These are phyloP conservation scores for Waltergamsia citrina DNA, from an alignment of 2,329 filamentous ascomycete species.

Conservation along the genomic window DNA sequence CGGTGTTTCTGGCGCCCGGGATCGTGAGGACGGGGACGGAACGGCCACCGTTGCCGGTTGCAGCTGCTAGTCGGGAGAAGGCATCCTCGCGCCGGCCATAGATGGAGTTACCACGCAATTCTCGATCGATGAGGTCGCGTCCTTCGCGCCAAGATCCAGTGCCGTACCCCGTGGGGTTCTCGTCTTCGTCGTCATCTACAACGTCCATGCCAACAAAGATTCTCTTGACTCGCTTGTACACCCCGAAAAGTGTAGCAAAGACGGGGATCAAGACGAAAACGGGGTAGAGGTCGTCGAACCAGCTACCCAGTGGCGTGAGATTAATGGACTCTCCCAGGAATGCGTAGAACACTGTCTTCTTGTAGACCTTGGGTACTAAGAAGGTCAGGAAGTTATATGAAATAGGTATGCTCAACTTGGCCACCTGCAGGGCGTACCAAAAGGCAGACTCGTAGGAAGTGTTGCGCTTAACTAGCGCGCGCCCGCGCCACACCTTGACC, in stretches of 20 bases:
- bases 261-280: constrained; percentile 82
- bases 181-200: constrained; percentile 65
- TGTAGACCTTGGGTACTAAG: constrained; percentile 61
- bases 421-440: constrained; percentile 91
- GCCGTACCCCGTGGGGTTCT: constrained; percentile 56
- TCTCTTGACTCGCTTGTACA: constrained; percentile 75
- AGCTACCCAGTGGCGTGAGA: constrained; percentile 69
- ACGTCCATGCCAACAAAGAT: constrained; percentile 70
- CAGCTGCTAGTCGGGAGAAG: constrained; percentile 19
- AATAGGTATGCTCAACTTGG: constrained; percentile 83
- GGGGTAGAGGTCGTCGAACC: constrained; percentile 85
- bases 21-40: constrained; percentile 17
- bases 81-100: constrained; percentile 37
- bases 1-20: constrained; percentile 28
- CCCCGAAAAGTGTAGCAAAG: constrained; percentile 73
- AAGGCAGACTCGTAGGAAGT: constrained; percentile 90
- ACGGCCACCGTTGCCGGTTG: constrained; percentile 13
- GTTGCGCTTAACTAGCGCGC: constrained; percentile 80
- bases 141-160: constrained; percentile 87
- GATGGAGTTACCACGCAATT: constrained; percentile 57
- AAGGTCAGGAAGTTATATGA: constrained; percentile 97
- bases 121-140: constrained; percentile 78
- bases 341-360: constrained; percentile 72
- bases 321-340: constrained; percentile 81
- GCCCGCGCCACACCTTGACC: constrained; percentile 95